phyloP scores from a whole-genome alignment of 306 rosid genomes.

The Spatholobus suberectus region DNA sequence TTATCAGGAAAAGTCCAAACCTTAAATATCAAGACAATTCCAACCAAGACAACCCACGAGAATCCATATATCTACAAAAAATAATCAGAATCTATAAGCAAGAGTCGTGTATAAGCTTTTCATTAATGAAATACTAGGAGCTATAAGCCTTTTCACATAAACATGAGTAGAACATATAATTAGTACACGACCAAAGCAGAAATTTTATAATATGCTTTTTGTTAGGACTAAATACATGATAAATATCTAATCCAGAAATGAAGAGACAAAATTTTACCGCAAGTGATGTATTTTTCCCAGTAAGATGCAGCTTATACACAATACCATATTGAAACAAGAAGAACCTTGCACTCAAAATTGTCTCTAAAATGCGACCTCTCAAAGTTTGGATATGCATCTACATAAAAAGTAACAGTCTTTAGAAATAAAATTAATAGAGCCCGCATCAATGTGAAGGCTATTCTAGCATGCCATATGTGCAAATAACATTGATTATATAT shows the following conservation, averaged over 20 bases:
- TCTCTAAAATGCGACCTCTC: conserved; percentile 93
- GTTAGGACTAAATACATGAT: conserved; percentile 6
- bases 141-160: background rate
- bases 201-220: background rate
- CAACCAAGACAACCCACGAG: conserved; percentile 87
- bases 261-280: conserved; percentile 67
- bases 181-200: background rate
- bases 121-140: conserved; percentile 13
- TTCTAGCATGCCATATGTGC: background rate
- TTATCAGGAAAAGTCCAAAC: conserved; percentile 54
- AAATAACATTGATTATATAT: background rate
- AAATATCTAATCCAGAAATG: conserved; percentile 23
- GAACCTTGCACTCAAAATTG: conserved; percentile 88
- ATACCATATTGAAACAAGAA: conserved; percentile 80
- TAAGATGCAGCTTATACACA: conserved; percentile 88
- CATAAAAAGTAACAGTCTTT: conserved; percentile 39
- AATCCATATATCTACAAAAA: conserved; percentile 80
- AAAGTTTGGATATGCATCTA: conserved; percentile 85
- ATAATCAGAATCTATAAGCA: conserved; percentile 34
- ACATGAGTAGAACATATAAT: background rate
- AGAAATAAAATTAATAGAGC: conserved; percentile 29
- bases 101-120: background rate
- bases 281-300: conserved; percentile 74
- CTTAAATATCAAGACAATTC: conserved; percentile 82
- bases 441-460: conserved; percentile 5